A percentile compares a stretch with the other conserved stretches of the same genome.
These are phyloP conservation scores for Yarrowia porcina DNA, from an alignment of 805 yeast species.

Conservation along the genomic window DNA sequence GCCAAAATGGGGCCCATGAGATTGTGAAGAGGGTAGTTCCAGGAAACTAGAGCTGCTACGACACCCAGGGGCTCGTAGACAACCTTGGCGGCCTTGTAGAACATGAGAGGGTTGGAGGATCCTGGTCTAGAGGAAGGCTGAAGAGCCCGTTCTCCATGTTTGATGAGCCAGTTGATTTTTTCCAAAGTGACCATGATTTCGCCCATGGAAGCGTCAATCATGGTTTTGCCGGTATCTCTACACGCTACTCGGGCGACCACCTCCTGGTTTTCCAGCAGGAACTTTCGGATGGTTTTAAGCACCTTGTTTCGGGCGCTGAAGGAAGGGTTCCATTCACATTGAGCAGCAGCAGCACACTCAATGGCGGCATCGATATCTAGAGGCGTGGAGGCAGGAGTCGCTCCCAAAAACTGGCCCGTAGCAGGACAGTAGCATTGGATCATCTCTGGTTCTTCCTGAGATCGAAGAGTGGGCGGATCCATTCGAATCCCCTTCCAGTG, in stretches of 20 bases:
- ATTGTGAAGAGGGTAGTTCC: constrained; percentile 98
- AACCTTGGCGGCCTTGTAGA: constrained; percentile 89
- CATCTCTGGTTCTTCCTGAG: constrained; percentile 58
- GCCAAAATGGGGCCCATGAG: constrained; percentile 90
- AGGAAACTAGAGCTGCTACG: constrained; percentile 84
- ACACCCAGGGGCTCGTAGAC: constrained; percentile 90
- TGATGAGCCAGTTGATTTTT: constrained; percentile 83
- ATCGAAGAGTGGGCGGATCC: constrained; percentile 56
- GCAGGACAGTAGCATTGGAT: constrained; percentile 95
- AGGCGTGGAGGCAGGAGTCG: constrained; percentile 58
- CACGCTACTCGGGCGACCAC: constrained; percentile 89
- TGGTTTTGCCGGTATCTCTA: constrained; percentile 93
- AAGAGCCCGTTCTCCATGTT: constrained; percentile 73
- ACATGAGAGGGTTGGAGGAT: constrained; percentile 78
- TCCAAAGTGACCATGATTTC: constrained; percentile 94
- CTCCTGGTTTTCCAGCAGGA: constrained; percentile 76
- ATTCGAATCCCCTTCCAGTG: constrained; percentile 90
- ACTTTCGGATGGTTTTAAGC: constrained; percentile 65
- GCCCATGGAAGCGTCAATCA: constrained; percentile 86
- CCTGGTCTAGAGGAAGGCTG: constrained; percentile 77
- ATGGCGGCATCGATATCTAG: constrained; percentile 71
- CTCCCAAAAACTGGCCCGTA: constrained; percentile 84
- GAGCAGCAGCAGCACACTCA: constrained; percentile 52
- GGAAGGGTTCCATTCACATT: constrained; percentile 50
- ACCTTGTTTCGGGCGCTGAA: constrained; percentile 67